Percentiles rank a stretch among this genome's conserved stretches.
phyloP scores from a whole-genome alignment of 179 eudicot genomes.

The Heliamphora pulchella region DNA sequence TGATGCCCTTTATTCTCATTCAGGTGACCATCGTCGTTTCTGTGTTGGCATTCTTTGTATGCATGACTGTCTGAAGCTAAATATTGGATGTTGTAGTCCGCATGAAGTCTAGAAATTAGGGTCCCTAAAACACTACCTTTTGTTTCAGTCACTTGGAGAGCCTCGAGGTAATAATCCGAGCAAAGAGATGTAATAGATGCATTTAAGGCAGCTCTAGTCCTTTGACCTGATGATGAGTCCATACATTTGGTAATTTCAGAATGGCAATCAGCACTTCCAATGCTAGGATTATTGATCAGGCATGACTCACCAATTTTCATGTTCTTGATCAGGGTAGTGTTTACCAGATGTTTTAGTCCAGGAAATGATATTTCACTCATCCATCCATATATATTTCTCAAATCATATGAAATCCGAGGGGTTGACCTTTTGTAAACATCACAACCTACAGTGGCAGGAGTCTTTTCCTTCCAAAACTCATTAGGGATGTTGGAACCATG shows the following conservation, averaged over 20 bases:
- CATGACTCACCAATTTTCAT: constrained; percentile 22
- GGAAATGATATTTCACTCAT: constrained; percentile 29
- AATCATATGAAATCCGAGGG: constrained; percentile 18
- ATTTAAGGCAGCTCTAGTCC: constrained; percentile 6
- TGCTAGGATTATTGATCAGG: constrained; percentile 8
- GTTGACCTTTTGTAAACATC: too few relatives aligned
- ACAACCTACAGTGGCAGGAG: constrained; percentile 14
- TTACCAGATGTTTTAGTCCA: constrained; percentile 22
- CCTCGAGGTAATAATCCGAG: constrained; percentile 27
- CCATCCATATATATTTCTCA: constrained; percentile 38
- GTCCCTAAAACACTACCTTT: constrained; percentile 16
- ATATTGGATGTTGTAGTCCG: constrained; percentile 19
- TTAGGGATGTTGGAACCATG: constrained; percentile 15
- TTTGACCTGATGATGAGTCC: constrained; percentile 21
- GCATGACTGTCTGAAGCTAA: constrained; percentile 23
- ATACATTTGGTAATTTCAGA: constrained; percentile 17
- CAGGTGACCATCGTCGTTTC: constrained; percentile 22
- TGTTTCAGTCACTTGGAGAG: constrained; percentile 22
- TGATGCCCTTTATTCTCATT: constrained; percentile 18
- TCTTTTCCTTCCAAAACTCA: constrained; percentile 22
- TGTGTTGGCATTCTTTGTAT: constrained; percentile 15
- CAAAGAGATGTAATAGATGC: constrained; percentile 20
- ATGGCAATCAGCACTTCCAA: constrained; percentile 18
- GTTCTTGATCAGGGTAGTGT: constrained; percentile 17
- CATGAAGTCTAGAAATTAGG: constrained; percentile 25